Evolutionary conservation across 2,329 filamentous ascomycete species (phyloP), one percentile per base, ranked within the genome.

Genomic region (Tolypocladium guangdongense): DNA sequence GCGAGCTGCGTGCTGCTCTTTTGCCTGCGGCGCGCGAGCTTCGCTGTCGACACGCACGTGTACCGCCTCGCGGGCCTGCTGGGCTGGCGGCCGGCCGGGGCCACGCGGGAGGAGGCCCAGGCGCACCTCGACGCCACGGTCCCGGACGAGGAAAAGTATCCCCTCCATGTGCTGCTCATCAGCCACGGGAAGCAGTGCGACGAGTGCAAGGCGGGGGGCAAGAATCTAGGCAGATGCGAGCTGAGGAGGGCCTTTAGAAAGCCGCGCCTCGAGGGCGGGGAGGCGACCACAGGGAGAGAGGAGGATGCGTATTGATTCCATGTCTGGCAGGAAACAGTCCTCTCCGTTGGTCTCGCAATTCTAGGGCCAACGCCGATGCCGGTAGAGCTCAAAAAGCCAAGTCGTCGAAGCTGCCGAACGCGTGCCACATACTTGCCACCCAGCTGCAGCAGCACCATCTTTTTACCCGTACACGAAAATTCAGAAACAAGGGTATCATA

Each of bases 41-140:
- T 80, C 58, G 75, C 77, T 4, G 77, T 80, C 36, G 77, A 80
- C 56, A 79, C 77, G 0, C 77, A 80, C 51, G 76, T 79, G 1
- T 71, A 76, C 59, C 68, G 77, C 18, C 69, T 80, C 53, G 70
- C 74, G 20, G 75, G 74, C 0, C 60, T 75, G 30, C 60, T 80
- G 30, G 75, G 75, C 3, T 80, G 77, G 77, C 59, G 76, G 22
- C 77, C 77, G 0, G 52, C 55, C 22, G 56, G 55, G 20, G 73
- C 68, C 20, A 66, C 56, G 8, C 64, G 75, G 14, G 75, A 78
- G 51, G 72, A 75, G 58, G 66, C 76, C 16, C 73, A 78, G 54
- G 71, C 74, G 24, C 77, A 80, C 51, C 63, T 79, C n/a, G 75
- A 80, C 33, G 71, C 68, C 4, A 62, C 61, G 33, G 67, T 79